A percentile compares a stretch with the other conserved stretches of the same genome.
These are phyloP conservation scores for Periconia sp. DNA, from an alignment of 2,329 filamentous ascomycete genomes.

Conservation along the genomic window DNA sequence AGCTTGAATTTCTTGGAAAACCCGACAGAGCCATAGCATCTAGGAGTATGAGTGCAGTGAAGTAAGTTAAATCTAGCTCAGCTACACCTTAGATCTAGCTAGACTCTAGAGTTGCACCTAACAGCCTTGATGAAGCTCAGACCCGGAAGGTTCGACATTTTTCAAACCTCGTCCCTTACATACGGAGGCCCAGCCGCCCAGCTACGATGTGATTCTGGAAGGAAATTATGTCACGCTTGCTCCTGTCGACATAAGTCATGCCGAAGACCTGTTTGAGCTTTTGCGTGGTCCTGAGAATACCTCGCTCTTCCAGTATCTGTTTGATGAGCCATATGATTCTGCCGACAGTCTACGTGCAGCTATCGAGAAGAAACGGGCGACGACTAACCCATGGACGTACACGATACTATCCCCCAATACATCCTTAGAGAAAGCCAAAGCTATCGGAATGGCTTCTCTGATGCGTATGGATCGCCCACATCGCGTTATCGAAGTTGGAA, in stretches of 20 bases:
- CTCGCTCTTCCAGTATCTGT: slow-evolving; percentile 19
- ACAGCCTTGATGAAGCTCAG: no score
- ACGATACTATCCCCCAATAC: slow-evolving; percentile 10
- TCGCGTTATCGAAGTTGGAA: slow-evolving; percentile 63
- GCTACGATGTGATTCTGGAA: slow-evolving; percentile 9
- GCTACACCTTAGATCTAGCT: no score
- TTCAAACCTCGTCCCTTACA: no score
- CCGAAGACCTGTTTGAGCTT: slow-evolving; percentile 7
- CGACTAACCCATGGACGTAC: slow-evolving; percentile 21
- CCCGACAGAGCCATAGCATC: no score
- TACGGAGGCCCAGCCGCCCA: slow-evolving; percentile 14
- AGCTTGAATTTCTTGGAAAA: no score
- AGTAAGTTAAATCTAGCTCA: no score
- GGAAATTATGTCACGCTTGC: slow-evolving; percentile 12
- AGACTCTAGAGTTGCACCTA: no score
- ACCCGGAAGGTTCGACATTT: no score
- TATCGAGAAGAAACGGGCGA: slow-evolving; percentile 10
- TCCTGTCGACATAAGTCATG: slow-evolving; percentile 6
- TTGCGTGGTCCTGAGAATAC: slow-evolving; percentile 7
- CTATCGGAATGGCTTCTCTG: slow-evolving; percentile 40
- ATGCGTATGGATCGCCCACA: slow-evolving; percentile 47
- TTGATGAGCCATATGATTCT: slow-evolving; percentile 16
- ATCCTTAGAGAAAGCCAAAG: no score
- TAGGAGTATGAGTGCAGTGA: no score
- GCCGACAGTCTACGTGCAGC: slow-evolving; percentile 1